A percentile compares a stretch with the other conserved stretches of the same genome.
These are phyloP conservation scores for Ceratocystis variospora DNA, from an alignment of 2,329 filamentous ascomycete species.

Conservation along the genomic window DNA sequence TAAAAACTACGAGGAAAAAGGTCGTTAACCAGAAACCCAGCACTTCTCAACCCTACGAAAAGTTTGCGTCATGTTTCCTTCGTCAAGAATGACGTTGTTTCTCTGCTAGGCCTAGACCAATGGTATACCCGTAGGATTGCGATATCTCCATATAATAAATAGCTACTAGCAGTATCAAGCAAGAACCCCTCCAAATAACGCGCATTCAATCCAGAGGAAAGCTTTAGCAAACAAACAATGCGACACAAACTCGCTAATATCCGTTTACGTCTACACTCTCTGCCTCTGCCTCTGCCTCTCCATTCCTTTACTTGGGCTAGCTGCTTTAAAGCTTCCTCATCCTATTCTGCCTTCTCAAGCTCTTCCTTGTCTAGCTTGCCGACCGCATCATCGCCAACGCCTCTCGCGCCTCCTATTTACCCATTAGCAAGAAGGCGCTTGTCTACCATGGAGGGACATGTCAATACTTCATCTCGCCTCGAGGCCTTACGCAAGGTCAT, in stretches of 20 bases:
- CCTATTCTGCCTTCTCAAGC: neutral
- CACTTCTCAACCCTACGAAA: no score
- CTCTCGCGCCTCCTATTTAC: neutral
- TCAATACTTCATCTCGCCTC: slow-evolving; percentile 56
- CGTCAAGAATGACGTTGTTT: neutral
- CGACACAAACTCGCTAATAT: neutral
- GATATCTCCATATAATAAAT: slow-evolving; percentile 7
- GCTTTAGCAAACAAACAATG: slow-evolving; percentile 2
- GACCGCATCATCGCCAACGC: neutral
- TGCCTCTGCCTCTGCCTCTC: neutral
- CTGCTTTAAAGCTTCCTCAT: neutral
- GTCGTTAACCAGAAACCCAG: no score
- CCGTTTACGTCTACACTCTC: neutral
- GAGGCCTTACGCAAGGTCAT: slow-evolving; percentile 68
- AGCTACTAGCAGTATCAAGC: neutral
- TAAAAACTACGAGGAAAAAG: no score
- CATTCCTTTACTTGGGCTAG: neutral
- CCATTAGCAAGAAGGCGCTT: slow-evolving; percentile 2
- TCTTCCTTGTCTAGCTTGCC: no score
- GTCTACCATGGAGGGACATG: slow-evolving; percentile 27
- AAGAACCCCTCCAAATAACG: neutral
- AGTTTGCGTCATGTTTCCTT: no score
- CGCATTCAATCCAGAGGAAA: neutral
- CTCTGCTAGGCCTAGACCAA: neutral
- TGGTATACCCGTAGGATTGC: neutral